Conservation (phyloP, 2,329 filamentous ascomycete genomes). For the Epichloe uncinata region DNA sequence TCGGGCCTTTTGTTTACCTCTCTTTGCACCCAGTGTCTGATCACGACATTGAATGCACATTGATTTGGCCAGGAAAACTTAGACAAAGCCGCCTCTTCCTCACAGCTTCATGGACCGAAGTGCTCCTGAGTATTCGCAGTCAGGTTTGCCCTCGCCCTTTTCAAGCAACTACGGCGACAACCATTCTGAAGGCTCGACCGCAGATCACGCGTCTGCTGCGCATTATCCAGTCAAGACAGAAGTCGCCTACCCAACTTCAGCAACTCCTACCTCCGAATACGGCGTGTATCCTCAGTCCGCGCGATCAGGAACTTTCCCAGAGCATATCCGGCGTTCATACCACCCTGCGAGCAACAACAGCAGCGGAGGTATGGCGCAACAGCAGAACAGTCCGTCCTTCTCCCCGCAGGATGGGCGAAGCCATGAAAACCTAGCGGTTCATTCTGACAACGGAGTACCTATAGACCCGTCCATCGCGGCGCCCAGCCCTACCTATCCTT, state of each 20-base stretch:
- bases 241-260: constrained; percentile 62
- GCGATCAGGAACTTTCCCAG: constrained; percentile 73
- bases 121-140: constrained; percentile 68
- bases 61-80: neutral
- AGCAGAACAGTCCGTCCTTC: constrained; percentile 92
- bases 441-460: constrained; percentile 94
- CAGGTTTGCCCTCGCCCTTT: constrained; percentile 72
- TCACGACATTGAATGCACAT: constrained; percentile 6
- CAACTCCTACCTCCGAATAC: constrained; percentile 85
- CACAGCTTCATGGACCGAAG: constrained; percentile 41
- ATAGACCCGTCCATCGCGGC: constrained; percentile 98
- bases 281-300: constrained; percentile 60
- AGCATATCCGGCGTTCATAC: constrained; percentile 77
- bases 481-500: constrained; percentile 82
- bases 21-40: constrained; percentile 2
- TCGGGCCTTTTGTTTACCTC: neutral
- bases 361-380: constrained; percentile 88
- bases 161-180: constrained; percentile 51
- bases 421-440: constrained; percentile 65
- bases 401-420: constrained; percentile 68
- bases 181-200: constrained; percentile 72
- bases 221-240: constrained; percentile 78
- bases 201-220: constrained; percentile 90
- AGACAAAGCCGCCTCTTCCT: constrained; percentile 8
- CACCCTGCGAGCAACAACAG: constrained; percentile 63